Base-by-base conservation (phyloP, 306 rosid species). In the Corylus americana region DNA sequence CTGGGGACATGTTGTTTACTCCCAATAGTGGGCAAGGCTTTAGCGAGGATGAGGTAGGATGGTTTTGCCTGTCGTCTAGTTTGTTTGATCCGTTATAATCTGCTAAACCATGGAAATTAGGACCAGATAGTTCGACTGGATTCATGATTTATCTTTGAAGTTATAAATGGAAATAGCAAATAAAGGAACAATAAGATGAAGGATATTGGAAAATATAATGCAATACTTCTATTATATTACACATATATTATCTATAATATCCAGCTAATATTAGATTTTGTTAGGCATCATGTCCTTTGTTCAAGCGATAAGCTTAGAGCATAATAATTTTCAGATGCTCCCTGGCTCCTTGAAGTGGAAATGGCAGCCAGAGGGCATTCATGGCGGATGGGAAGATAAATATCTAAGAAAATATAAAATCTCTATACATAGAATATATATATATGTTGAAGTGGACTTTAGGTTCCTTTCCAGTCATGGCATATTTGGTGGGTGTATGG, bases 1-100 rank as follows among this genome's bases (percentile, higher is more conserved):
- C 98, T 13, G 98, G 98, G 57, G 98, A 94, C 77, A 94, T 92
- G 98, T 71, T 94, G 92, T 92, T 92, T 83, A 79, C 97, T 59
- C 98, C 98, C 20, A 92, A 88, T 77, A 76, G 25, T 35, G 98
- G 98, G 73, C 87, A 91, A 84, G 97, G 92, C 74, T 94, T 80
- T 83, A 80, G 97, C 51, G 98, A 94, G 88, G 98, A 94, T 71
- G 98, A 92, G 97, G 98, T 92, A 87, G 87, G 84, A 58, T 84
- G 25, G 62, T 83, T 74, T 75, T 53, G 29, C 75, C 45, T 29
- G n/a, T 80, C 39, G n/a, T 71, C 71, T 74, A 53, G 71, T 50
- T 22, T 63, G 77, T 27, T 78, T 74, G 49, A 69, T 79, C n/a
- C 59, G 54, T 55, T 50, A 16, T 54, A 18, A 18, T 31, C 67